Evolutionary conservation across 352 stramenopile species (phyloP).

Genomic region (Pythium brachiatum): DNA sequence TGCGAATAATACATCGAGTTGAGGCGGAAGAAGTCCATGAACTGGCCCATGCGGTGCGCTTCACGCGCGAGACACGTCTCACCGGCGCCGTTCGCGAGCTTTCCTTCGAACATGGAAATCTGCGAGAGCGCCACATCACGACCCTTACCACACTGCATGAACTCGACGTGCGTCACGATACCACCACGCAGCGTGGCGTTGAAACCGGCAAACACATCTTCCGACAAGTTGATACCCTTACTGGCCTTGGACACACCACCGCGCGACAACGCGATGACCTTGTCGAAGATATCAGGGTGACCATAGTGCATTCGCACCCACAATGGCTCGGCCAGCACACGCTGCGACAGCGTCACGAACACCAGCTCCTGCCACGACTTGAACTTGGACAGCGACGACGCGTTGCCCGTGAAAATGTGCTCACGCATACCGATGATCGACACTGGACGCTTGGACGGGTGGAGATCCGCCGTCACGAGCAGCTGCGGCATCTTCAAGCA

Average conservation of each 20-base stretch:
- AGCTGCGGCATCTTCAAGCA: slow-evolving; percentile 86
- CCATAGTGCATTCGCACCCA: slow-evolving; percentile 84
- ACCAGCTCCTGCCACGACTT: slow-evolving; percentile 85
- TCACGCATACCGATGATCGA: slow-evolving; percentile 86
- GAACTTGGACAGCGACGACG: slow-evolving; percentile 81
- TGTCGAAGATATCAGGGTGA: slow-evolving; percentile 84
- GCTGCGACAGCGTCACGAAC: slow-evolving; percentile 82
- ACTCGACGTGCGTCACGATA: slow-evolving; percentile 79
- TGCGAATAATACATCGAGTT: slow-evolving; percentile 89
- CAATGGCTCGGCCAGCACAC: slow-evolving; percentile 70
- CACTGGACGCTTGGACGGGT: slow-evolving; percentile 65
- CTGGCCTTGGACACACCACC: slow-evolving; percentile 77
- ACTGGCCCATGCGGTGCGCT: slow-evolving; percentile 82
- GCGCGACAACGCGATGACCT: slow-evolving; percentile 69
- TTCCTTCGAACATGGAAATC: slow-evolving; percentile 87
- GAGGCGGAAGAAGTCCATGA: slow-evolving; percentile 84
- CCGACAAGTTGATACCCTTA: slow-evolving; percentile 84
- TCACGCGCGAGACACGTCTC: slow-evolving; percentile 78
- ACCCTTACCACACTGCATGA: slow-evolving; percentile 87
- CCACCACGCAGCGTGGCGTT: slow-evolving; percentile 75
- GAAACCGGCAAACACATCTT: slow-evolving; percentile 86
- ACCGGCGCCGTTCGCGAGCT: slow-evolving; percentile 78
- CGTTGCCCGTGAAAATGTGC: slow-evolving; percentile 86
- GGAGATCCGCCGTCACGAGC: slow-evolving; percentile 63
- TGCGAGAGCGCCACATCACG: slow-evolving; percentile 82